A percentile compares a stretch with the other conserved stretches of the same genome.
phyloP scores from a whole-genome alignment of 2,329 filamentous ascomycete species.

The Cladosporium oxysporum region DNA sequence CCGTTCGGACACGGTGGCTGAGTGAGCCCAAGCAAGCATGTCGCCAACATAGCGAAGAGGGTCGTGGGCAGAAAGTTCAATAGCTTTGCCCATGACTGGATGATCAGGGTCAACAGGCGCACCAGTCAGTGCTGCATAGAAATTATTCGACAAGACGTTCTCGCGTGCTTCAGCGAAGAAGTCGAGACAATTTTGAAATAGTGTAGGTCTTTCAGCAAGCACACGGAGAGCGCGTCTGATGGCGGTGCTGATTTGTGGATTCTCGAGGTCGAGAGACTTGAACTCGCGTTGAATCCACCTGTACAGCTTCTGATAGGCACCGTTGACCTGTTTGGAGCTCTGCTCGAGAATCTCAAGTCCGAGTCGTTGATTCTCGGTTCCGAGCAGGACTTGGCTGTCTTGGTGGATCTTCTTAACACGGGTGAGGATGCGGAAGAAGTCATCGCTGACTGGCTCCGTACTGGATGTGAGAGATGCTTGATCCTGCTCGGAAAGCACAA shows the following conservation, averaged over 20 bases:
- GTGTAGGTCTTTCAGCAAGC: slow-evolving; percentile 80
- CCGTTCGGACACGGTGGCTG: slow-evolving; percentile 87
- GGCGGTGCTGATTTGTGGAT: slow-evolving; percentile 83
- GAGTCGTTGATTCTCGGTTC: slow-evolving; percentile 83
- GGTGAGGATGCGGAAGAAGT: slow-evolving; percentile 75
- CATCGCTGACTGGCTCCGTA: slow-evolving; percentile 79
- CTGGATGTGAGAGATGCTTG: slow-evolving; percentile 72
- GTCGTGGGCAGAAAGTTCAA: slow-evolving; percentile 91
- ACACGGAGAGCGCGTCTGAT: slow-evolving; percentile 83
- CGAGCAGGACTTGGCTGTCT: slow-evolving; percentile 86
- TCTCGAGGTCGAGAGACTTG: slow-evolving; percentile 88
- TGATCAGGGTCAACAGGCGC: slow-evolving; percentile 59
- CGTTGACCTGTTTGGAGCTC: slow-evolving; percentile 81
- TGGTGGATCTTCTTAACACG: slow-evolving; percentile 84
- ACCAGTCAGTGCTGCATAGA: slow-evolving; percentile 85
- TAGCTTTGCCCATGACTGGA: slow-evolving; percentile 68
- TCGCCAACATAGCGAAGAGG: slow-evolving; percentile 89
- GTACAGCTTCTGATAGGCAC: slow-evolving; percentile 92
- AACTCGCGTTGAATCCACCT: slow-evolving; percentile 94
- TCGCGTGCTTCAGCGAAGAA: slow-evolving; percentile 91
- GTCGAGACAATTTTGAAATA: slow-evolving; percentile 93
- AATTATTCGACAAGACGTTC: slow-evolving; percentile 81
- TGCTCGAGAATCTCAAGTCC: slow-evolving; percentile 91
- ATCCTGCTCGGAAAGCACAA: slow-evolving; percentile 81
- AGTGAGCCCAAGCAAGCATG: slow-evolving; percentile 97